Conservation (phyloP, 108 stramenopile genomes). For the Fragilaria radians region DNA sequence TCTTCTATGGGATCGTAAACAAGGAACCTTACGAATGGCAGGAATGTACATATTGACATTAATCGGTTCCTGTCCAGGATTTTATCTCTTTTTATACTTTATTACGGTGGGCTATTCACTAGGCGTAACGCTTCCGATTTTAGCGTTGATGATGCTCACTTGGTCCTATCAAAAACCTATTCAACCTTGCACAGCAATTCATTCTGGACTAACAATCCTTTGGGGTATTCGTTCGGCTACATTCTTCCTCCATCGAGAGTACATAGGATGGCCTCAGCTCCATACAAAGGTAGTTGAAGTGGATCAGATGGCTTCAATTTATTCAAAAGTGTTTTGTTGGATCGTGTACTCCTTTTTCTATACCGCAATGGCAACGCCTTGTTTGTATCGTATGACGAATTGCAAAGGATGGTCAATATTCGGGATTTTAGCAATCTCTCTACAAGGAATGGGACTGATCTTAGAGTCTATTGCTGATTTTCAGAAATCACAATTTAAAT, state of each 20-base stretch:
- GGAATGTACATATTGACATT: conserved; percentile 27
- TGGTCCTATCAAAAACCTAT: conserved; percentile 22
- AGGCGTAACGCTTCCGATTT: conserved; percentile 34
- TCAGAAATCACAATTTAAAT: conserved; percentile 49
- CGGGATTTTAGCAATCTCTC: conserved; percentile 22
- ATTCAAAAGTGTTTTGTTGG: conserved; percentile 32
- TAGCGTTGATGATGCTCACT: conserved; percentile 8
- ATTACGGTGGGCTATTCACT: conserved; percentile 51
- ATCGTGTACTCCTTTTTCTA: conserved; percentile 41
- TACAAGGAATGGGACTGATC: conserved; percentile 35
- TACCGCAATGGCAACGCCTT: conserved; percentile 27
- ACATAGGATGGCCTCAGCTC: conserved; percentile 37
- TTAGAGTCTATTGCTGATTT: conserved; percentile 49
- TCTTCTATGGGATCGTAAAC: no score
- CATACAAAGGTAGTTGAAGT: conserved; percentile 34
- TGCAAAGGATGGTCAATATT: conserved; percentile 21
- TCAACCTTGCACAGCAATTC: conserved; percentile 12
- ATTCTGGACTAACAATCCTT: conserved; percentile 30
- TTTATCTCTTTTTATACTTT: conserved; percentile 53
- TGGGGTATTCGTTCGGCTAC: conserved; percentile 39
- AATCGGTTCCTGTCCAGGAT: conserved; percentile 44
- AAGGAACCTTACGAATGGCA: conserved; percentile 65
- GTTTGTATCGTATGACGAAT: conserved; percentile 26
- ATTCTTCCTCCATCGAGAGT: conserved; percentile 48
- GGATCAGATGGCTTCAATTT: conserved; percentile 1